Percentiles rank a stretch among this genome's conserved stretches.
Conservation (phyloP, 257 asterid genomes). For the Gentiana straminea region DNA sequence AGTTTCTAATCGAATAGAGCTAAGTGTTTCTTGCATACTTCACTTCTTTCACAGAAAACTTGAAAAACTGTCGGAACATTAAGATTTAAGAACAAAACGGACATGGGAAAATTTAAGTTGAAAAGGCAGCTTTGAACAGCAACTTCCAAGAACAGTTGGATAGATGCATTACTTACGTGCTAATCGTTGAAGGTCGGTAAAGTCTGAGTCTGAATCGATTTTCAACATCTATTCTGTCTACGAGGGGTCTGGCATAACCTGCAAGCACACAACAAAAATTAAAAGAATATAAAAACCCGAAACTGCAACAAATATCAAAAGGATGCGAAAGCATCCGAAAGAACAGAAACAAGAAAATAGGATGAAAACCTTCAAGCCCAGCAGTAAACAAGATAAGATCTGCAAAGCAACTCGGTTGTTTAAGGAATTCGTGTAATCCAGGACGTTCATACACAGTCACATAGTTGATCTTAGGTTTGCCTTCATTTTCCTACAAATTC, state of each 20-base stretch:
- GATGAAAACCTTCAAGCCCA: conserved; percentile 11
- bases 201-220: conserved; percentile 61
- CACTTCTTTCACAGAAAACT: too few species aligned
- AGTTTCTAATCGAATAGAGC: too few species aligned
- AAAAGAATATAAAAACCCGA: background rate
- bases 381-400: conserved; percentile 87
- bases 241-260: conserved; percentile 97
- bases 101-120: too few species aligned
- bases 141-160: background rate
- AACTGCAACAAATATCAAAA: background rate
- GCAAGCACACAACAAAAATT: conserved; percentile 9
- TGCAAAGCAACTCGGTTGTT: conserved; percentile 77
- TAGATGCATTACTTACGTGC: conserved; percentile 58
- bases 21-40: too few species aligned
- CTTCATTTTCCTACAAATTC: conserved; percentile 48
- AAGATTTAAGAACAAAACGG: too few species aligned
- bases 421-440: conserved; percentile 64
- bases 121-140: too few species aligned
- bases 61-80: too few species aligned
- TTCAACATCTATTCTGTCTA: conserved; percentile 73
- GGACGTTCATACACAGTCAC: conserved; percentile 98
- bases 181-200: conserved; percentile 78
- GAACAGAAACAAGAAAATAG: background rate
- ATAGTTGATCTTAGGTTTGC: conserved; percentile 81
- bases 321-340: background rate